phyloP scores from a whole-genome alignment of 2,329 filamentous ascomycete species.

The Fusarium graminum region DNA sequence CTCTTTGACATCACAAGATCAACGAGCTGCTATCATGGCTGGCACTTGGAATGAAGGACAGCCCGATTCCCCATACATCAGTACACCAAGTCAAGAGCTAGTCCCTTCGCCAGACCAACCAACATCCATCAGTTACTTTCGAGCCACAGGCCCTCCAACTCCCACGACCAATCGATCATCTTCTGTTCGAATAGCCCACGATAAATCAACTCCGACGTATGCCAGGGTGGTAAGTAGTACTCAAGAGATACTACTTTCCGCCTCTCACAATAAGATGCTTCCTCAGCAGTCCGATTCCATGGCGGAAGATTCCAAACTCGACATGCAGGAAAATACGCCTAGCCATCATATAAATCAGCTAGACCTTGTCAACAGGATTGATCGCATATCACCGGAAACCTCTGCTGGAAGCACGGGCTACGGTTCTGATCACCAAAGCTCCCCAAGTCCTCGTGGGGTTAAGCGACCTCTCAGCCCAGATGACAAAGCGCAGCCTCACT shows the following conservation, averaged over 20 bases:
- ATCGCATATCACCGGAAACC: slow-evolving; percentile 31
- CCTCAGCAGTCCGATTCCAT: slow-evolving; percentile 22
- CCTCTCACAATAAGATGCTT: slow-evolving; percentile 18
- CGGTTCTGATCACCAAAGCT: slow-evolving; percentile 17
- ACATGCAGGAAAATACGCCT: slow-evolving; percentile 8
- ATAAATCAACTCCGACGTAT: slow-evolving; percentile 36
- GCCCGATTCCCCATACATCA: slow-evolving; percentile 66
- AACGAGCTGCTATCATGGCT: slow-evolving; percentile 66
- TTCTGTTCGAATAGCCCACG: slow-evolving; percentile 24
- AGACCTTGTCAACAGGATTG: slow-evolving; percentile 31
- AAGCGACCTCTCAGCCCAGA: slow-evolving; percentile 52
- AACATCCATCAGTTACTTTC: slow-evolving; percentile 37
- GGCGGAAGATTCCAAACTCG: slow-evolving; percentile 16
- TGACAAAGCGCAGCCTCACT: slow-evolving; percentile 26
- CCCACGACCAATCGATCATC: slow-evolving; percentile 20
- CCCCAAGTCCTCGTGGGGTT: slow-evolving; percentile 49
- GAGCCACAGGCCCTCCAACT: slow-evolving; percentile 25
- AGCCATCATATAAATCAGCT: slow-evolving; percentile 17
- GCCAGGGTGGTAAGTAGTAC: slow-evolving; percentile 28
- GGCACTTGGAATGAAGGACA: slow-evolving; percentile 75
- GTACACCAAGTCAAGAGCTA: slow-evolving; percentile 47
- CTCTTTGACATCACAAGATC: slow-evolving; percentile 56
- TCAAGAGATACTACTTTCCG: slow-evolving; percentile 17
- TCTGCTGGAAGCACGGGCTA: slow-evolving; percentile 1
- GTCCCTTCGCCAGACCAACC: slow-evolving; percentile 34